phyloP scores from a whole-genome alignment of 805 yeast genomes.

The Starmerella powellii region DNA sequence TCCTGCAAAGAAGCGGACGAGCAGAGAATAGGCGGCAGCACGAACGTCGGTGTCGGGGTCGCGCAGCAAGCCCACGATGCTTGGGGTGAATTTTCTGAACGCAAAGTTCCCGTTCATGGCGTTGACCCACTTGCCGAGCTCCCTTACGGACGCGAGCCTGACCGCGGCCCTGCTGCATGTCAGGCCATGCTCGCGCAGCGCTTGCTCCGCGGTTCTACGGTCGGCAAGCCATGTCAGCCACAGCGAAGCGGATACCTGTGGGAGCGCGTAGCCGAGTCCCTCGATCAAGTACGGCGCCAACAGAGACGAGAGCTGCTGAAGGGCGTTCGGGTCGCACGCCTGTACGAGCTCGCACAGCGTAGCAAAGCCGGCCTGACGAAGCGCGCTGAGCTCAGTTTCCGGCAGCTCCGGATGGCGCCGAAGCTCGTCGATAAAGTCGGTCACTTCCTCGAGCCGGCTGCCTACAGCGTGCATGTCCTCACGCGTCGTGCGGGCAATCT shows the following conservation, averaged over 20 bases:
- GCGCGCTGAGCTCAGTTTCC: background rate
- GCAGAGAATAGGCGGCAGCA: conserved; percentile 24
- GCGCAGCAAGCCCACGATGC: conserved; percentile 25
- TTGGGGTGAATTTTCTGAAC: conserved; percentile 28
- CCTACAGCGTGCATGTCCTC: background rate
- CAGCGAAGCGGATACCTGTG: conserved; percentile 3
- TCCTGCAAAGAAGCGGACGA: conserved; percentile 33
- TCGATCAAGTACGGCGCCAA: conserved; percentile 2
- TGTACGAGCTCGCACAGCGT: background rate
- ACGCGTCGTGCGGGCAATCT: background rate
- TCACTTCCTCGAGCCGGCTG: background rate
- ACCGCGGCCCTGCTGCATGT: conserved; percentile 20
- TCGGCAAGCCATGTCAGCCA: conserved; percentile 31
- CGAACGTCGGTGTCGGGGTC: conserved; percentile 24
- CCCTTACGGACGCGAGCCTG: conserved; percentile 22
- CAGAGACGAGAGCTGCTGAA: background rate
- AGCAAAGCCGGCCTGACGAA: background rate
- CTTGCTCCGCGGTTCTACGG: conserved; percentile 28
- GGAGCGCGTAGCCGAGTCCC: background rate
- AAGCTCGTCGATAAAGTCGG: conserved; percentile 3
- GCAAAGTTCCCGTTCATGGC: conserved; percentile 24
- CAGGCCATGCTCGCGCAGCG: conserved; percentile 27
- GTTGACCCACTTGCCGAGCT: conserved; percentile 23
- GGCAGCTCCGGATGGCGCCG: background rate
- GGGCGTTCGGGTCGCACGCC: conserved; percentile 1